These are phyloP conservation scores for Boletellus emodensis DNA, from an alignment of 768 basidiomycete genomes.

Conservation along the genomic window DNA sequence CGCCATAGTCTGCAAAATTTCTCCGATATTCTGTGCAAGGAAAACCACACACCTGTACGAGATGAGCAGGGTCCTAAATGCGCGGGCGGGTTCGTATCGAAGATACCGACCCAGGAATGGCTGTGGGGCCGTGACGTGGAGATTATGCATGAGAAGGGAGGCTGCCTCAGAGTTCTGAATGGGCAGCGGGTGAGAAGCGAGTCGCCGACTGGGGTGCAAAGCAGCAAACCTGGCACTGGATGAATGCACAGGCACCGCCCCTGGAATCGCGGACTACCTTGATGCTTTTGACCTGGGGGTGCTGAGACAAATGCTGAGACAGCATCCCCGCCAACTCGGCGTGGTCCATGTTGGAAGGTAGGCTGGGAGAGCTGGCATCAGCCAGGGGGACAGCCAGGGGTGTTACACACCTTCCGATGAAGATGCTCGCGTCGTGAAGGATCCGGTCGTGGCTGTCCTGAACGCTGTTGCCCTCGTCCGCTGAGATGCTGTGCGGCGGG, in stretches of 20 bases:
- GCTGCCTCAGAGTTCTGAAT: constrained; percentile 56
- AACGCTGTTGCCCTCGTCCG: constrained; percentile 30
- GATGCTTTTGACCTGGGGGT: constrained; percentile 62
- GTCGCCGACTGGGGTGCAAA: neutral
- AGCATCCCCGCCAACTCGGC: constrained; percentile 58
- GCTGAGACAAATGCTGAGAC: constrained; percentile 60
- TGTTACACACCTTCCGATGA: constrained; percentile 70
- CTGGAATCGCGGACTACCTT: constrained; percentile 71
- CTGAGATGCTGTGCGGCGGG: constrained; percentile 13
- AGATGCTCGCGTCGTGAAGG: constrained; percentile 76
- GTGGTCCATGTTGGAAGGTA: constrained; percentile 67
- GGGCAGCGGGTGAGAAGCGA: neutral
- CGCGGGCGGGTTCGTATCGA: constrained; percentile 76
- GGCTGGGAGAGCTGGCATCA: constrained; percentile 37
- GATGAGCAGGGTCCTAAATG: constrained; percentile 67
- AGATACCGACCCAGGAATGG: constrained; percentile 69
- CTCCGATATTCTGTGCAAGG: neutral
- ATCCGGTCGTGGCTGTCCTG: constrained; percentile 41
- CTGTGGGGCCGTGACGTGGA: constrained; percentile 52
- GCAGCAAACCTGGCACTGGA: constrained; percentile 70
- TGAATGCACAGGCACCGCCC: constrained; percentile 79
- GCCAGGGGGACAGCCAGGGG: neutral
- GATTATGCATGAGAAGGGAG: constrained; percentile 51
- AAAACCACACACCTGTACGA: constrained; percentile 58
- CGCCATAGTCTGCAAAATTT: constrained; percentile 14